Evolutionary conservation across 2,329 filamentous ascomycete species (phyloP), one percentile per base, ranked within the genome.

Genomic region (Ramularia collo-cygni): DNA sequence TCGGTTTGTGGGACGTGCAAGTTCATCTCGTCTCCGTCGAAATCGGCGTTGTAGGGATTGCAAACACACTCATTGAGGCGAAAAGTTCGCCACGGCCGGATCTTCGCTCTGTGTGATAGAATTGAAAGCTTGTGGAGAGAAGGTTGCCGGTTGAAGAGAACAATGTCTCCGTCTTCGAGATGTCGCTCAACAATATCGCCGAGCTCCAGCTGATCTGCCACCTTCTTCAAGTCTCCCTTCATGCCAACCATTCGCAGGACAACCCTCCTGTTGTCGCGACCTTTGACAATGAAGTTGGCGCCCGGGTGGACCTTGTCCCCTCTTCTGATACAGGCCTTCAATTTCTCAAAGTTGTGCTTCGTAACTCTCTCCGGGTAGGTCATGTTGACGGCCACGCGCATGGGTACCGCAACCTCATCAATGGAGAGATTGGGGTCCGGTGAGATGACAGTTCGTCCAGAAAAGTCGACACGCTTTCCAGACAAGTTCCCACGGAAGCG

Each of bases 1-100:
- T 98, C 92, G 0, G 92, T 96, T 61, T 98, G 92, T 2, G 92
- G 92, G 12, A 98, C 89, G 65, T 98, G 92, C 34, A 98, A 67
- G 55, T 98, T 98, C 92, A 98, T 98, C 64, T 98, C 92, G 55
- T 98, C 92, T 44, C 92, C 92, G 56, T 98, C 92, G 53, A 98
- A 98, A 76, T 98, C 92, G 40, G 92, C 92, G 55, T 98, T 98
- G 72, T 98, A 98, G 3, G 92, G 92, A 46, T 85, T 89, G 65
- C 92, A 98, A 1, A 95, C 92, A 76, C 92, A 98, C 62, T 98
- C 92, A 60, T 98, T 98, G 13, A 98, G 74, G 39, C 92, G 83
- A 61, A 98, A 96, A 0, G 92, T 98, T 63, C 89, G 81, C 81
- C 92, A 94, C 0, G 90, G 92, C 35, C 92, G 79, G 35, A 98